Evolutionary conservation across 2,329 filamentous ascomycete species (phyloP).

Genomic region (Ophiocordyceps camponoti-rufipedis): DNA sequence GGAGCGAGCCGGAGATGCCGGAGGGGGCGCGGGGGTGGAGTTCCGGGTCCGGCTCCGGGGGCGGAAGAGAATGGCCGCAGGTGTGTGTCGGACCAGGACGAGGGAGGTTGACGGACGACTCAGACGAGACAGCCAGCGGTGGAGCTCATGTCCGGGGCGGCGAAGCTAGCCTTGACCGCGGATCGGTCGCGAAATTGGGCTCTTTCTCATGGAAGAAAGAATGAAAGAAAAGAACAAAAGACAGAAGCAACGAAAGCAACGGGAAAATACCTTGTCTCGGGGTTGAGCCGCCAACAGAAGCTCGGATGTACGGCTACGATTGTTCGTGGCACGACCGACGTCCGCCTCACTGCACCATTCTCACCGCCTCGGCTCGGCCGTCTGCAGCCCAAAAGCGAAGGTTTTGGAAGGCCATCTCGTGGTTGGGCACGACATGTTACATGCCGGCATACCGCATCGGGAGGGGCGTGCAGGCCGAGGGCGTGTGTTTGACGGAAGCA

Average conservation of each 20-base stretch:
- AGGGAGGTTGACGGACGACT: neutral
- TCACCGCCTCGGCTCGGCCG: slow-evolving; percentile 2
- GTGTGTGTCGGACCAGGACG: neutral
- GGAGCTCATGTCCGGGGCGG: neutral
- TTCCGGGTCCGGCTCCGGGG: too few species aligned
- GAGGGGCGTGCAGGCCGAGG: neutral
- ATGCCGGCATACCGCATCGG: neutral
- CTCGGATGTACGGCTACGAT: neutral
- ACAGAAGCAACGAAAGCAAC: too few species aligned
- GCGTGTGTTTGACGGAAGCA: neutral
- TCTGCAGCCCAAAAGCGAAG: neutral
- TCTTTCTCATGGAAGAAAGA: too few species aligned
- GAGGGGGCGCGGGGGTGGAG: neutral
- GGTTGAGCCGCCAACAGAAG: neutral
- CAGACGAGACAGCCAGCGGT: neutral
- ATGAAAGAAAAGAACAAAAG: too few species aligned
- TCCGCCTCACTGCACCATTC: slow-evolving; percentile 1
- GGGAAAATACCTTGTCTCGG: neutral
- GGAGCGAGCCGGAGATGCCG: neutral
- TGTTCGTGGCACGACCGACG: neutral
- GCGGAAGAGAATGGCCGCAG: too few species aligned
- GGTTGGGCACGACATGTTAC: neutral
- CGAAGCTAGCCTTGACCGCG: neutral
- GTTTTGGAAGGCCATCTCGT: neutral
- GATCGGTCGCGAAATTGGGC: slow-evolving; percentile 1